These are phyloP conservation scores for Paraconiothyrium sp. DNA, from an alignment of 2,329 filamentous ascomycete species.

Conservation along the genomic window DNA sequence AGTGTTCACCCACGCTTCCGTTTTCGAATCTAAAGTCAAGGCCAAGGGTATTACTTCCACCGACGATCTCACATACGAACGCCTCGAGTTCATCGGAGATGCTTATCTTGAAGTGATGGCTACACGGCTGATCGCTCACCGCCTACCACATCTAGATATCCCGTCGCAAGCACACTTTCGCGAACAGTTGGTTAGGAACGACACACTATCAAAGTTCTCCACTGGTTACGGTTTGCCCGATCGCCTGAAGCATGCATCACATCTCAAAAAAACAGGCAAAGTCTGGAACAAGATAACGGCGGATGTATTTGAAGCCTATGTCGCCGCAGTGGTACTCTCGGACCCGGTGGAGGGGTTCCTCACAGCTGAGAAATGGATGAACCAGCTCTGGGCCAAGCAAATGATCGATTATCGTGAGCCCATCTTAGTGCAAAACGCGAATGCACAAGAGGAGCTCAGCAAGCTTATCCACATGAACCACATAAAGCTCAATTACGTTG, in stretches of 20 bases:
- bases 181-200: constrained; percentile 82
- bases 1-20: constrained; percentile 70
- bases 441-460: constrained; percentile 52
- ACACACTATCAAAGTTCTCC: constrained; percentile 76
- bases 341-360: constrained; percentile 70
- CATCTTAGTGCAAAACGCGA: constrained; percentile 45
- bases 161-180: constrained; percentile 80
- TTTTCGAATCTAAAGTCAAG: constrained; percentile 17
- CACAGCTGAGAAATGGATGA: constrained; percentile 75
- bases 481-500: constrained; percentile 55
- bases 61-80: constrained; percentile 70
- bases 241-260: constrained; percentile 63
- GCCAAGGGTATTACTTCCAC: constrained; percentile 22
- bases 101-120: constrained; percentile 83
- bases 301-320: constrained; percentile 91
- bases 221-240: constrained; percentile 75
- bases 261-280: constrained; percentile 40
- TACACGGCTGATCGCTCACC: constrained; percentile 77
- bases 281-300: constrained; percentile 74
- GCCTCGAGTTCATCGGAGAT: constrained; percentile 89
- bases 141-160: constrained; percentile 70
- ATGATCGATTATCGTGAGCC: constrained; percentile 41
- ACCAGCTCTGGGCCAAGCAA: constrained; percentile 71
- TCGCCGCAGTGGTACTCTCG: constrained; percentile 79
- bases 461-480: constrained; percentile 44